A percentile compares a stretch with the other conserved stretches of the same genome.
phyloP scores from a whole-genome alignment of 208 protist genomes.

The Crithidia acanthocephali region DNA sequence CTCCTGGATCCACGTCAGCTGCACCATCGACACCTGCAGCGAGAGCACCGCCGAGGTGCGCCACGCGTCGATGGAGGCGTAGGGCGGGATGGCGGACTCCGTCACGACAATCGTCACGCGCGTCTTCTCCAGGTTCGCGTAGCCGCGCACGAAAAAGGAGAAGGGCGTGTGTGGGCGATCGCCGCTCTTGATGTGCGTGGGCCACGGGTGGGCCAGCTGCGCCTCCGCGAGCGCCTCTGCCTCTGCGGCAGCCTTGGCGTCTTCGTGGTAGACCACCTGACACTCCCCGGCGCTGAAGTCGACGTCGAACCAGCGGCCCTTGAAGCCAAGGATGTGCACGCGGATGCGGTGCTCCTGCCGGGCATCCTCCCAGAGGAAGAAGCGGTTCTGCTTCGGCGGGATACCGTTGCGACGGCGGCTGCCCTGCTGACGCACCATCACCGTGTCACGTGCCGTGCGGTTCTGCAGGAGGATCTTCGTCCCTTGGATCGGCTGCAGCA shows the following conservation, averaged over 20 bases:
- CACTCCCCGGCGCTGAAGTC: conserved; percentile 75
- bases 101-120: conserved; percentile 69
- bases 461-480: conserved; percentile 84
- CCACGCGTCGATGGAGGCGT: conserved; percentile 54
- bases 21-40: conserved; percentile 49
- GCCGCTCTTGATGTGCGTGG: conserved; percentile 20
- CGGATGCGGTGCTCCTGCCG: conserved; percentile 54
- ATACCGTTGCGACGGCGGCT: conserved; percentile 62
- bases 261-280: conserved; percentile 50
- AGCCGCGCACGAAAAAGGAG: conserved; percentile 65
- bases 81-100: conserved; percentile 43
- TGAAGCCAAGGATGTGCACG: conserved; percentile 67
- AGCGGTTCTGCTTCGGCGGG: conserved; percentile 71
- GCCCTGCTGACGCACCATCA: conserved; percentile 74
- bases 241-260: conserved; percentile 16
- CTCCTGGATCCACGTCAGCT: conserved; percentile 47
- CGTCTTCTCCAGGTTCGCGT: conserved; percentile 63
- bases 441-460: conserved; percentile 40
- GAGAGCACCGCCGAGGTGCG: conserved; percentile 42
- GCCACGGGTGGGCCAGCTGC: conserved; percentile 24
- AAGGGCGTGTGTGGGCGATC: conserved; percentile 13
- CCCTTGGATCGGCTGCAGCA: conserved; percentile 52
- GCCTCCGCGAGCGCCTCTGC: conserved; percentile 29
- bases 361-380: conserved; percentile 82
- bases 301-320: conserved; percentile 79